Percentiles rank a stretch among this genome's conserved stretches.
Evolutionary conservation across 768 basidiomycete genomes (phyloP).

Genomic region (Termitomyces sp.): DNA sequence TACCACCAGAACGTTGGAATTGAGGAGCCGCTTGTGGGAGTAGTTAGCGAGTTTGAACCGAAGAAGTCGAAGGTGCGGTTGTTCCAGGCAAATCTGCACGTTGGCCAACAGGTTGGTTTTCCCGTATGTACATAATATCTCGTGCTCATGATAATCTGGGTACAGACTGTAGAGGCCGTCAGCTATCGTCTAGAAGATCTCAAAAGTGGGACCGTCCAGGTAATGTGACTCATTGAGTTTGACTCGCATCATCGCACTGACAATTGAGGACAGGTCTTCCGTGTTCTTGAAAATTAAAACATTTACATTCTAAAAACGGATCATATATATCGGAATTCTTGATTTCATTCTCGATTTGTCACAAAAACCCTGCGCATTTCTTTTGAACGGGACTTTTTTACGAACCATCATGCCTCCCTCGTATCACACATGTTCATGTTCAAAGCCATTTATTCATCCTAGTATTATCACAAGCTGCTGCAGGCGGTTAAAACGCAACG

Average conservation of each 20-base stretch:
- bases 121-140: background rate
- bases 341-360: background rate
- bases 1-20: constrained; percentile 58
- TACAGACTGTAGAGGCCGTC: background rate
- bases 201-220: constrained; percentile 80
- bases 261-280: constrained; percentile 23
- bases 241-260: background rate
- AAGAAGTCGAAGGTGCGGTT: constrained; percentile 86
- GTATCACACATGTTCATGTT: constrained; percentile 2
- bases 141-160: background rate
- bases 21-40: constrained; percentile 58
- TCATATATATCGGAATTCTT: background rate
- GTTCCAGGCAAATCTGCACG: constrained; percentile 84
- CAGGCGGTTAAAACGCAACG: background rate
- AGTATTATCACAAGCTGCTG: constrained; percentile 5
- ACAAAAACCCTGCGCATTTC: constrained; percentile 1
- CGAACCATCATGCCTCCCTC: background rate
- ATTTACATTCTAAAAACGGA: background rate
- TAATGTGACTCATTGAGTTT: constrained; percentile 21
- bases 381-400: constrained; percentile 1
- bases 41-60: constrained; percentile 76
- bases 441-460: background rate
- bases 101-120: constrained; percentile 67
- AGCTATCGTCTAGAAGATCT: constrained; percentile 39
- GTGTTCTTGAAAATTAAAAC: constrained; percentile 30